Base-by-base conservation (phyloP, 2,329 filamentous ascomycete species). In the Nigrospora sphaerica region DNA sequence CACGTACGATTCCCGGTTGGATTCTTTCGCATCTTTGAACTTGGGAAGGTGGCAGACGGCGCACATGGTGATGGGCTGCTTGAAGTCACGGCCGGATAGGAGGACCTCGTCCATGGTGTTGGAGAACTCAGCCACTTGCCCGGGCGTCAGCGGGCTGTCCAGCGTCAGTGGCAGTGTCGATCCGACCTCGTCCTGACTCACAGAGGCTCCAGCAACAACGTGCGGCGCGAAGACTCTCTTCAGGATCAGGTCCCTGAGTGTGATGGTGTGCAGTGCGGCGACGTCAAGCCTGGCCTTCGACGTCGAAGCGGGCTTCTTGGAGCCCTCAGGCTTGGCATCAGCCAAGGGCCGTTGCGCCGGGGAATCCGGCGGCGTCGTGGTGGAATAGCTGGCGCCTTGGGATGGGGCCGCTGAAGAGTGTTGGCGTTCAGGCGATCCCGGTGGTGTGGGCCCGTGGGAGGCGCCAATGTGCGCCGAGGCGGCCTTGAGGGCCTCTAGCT, bases 41-140 rank as follows among this genome's bases (percentile, higher is more conserved):
- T 51, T 49, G 32, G 49, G 49, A 23, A 46, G 41, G 33, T 48
- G 47, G 31, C 49, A 51, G 6, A 51, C 49, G 7, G 49, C 49
- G 32, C 49, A 51, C 3, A 51, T 40, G 7, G 46, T 44, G 17
- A 51, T 45, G 9, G 43, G 43, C 11, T 51, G 49, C 19, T 49
- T 46, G 23, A 46, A 32, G 16, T 42, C 37, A 16, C 38, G 38
- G 7, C 46, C 46, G 14, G 39, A 46, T 11, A 40, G 23, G n/a
- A 46, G 43, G 6, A 49, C 36, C 13, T 44, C 47, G 28, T 49
- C 42, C 44, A 51, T 49, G 17, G 45, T 44, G 14, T 42, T 35
- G 9, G 39, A 42, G 28, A 51, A 42, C 31, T 49, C 49, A 12
- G 44, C 44, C 12, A 46, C 41, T 35, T 51, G 47, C 6, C 31